Conservation (phyloP, 208 protist species). For the Leishmania tropica region DNA sequence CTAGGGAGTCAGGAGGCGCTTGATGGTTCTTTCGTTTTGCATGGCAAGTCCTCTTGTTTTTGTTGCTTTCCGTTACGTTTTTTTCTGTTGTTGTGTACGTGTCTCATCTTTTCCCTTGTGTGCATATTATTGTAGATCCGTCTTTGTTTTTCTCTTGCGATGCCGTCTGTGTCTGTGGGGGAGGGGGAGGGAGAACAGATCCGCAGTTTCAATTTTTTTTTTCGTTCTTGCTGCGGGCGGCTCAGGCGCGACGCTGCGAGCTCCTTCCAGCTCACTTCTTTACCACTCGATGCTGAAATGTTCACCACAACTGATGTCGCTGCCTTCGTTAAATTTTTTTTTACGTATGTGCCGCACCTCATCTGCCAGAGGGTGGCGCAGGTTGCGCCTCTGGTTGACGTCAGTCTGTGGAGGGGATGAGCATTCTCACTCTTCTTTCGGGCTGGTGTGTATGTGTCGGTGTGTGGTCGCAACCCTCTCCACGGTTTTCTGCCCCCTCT, state of each 20-base stretch:
- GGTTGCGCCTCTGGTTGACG: not conserved
- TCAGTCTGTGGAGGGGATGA: constrained; percentile 4
- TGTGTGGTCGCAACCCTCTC: not conserved
- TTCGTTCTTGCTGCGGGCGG: no score
- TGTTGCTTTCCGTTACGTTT: not conserved
- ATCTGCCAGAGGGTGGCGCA: constrained; percentile 8
- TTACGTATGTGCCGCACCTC: not conserved
- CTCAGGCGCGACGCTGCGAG: not conserved
- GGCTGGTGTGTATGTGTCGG: not conserved
- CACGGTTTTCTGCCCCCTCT: not conserved
- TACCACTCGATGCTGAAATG: not conserved
- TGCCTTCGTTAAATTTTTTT: not conserved
- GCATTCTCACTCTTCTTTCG: not conserved
- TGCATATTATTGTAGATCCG: not conserved
- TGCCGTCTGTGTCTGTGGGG: not conserved
- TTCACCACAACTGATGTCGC: constrained; percentile 6
- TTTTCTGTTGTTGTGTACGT: not conserved
- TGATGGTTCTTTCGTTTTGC: not conserved
- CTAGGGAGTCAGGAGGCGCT: not conserved
- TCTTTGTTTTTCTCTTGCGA: not conserved
- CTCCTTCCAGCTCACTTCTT: not conserved
- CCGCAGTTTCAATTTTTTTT: not conserved
- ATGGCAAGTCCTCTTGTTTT: not conserved
- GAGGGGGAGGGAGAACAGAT: not conserved
- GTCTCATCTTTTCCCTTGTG: not conserved